Evolutionary conservation across 1,139 yeast species (phyloP), one percentile per base, ranked within the genome.

Genomic region (Pichia sp.): DNA sequence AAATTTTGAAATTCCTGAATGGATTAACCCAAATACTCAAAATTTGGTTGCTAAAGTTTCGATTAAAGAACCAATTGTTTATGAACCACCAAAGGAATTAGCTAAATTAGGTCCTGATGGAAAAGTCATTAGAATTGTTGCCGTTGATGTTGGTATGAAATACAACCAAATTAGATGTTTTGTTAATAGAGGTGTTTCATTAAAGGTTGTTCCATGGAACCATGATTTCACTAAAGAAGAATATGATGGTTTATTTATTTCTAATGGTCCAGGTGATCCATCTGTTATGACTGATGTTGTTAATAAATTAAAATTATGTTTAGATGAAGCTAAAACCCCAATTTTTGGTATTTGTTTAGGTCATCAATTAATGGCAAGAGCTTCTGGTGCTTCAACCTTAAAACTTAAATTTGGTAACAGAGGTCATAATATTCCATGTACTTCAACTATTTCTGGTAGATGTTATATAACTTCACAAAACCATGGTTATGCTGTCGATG

Each of bases 261-360:
- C 97, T 51, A 94, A 94, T 69, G 99, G 99, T 74, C 99, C 99
- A 40, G 99, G 99, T 78, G 97, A 94, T 72, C 99, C 99, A 52
- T 79, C 95, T 42, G 87, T 86, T 52, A 76, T 94, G 81, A 67
- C 79, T 50, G 73, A 72, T 29, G 79, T 86, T 50, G 86, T 83
- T 43, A 74, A 70, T 38, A 80, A 78, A 57, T 72, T 92, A 61
- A 61, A 75, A 46, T 67, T 64, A 44, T 86, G 79, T 39, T 68
- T 92, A 50, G 67, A 70, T 41, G 79, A 75, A 46, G 80, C 78
- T 44, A 83, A 81, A 66, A 79, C 88, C 41, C 95, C 95, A 48
- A 77, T 90, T 50, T 92, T 92, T 63, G 98, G 98, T 80, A 94
- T 94, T 66, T 94, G 99, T 81, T 76, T 92, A 62, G 99, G 99